phyloP scores from a whole-genome alignment of 495 filamentous ascomycete species.

The Umbilicaria muhlenbergii region DNA sequence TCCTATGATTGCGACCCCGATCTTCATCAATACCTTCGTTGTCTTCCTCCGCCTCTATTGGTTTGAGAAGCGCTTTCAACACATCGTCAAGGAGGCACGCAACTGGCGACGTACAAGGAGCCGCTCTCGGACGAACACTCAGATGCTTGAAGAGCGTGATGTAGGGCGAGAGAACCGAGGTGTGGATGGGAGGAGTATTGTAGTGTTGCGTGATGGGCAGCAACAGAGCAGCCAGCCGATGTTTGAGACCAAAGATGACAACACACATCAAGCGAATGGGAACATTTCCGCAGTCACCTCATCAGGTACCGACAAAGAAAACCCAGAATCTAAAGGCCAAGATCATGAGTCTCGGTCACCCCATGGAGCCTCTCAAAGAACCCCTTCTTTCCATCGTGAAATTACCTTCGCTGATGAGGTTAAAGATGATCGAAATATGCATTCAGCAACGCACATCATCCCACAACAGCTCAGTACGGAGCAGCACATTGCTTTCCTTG shows the following conservation, averaged over 20 bases:
- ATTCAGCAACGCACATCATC: slow-evolving; percentile 19
- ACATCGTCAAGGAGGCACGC: slow-evolving; percentile 48
- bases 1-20: slow-evolving; percentile 67
- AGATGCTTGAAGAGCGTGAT: slow-evolving; percentile 30
- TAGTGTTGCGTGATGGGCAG: slow-evolving; percentile 44
- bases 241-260: no score
- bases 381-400: slow-evolving; percentile 14
- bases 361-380: neutral
- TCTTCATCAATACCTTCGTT: slow-evolving; percentile 74
- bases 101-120: slow-evolving; percentile 37
- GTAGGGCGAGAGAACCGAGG: slow-evolving; percentile 43
- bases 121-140: slow-evolving; percentile 38
- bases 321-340: no score
- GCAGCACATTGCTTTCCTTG: slow-evolving; percentile 72
- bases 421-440: slow-evolving; percentile 20
- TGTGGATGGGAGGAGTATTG: slow-evolving; percentile 56
- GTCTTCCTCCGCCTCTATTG: slow-evolving; percentile 89
- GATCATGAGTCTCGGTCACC: no score
- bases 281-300: slow-evolving; percentile 7
- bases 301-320: slow-evolving; percentile 15
- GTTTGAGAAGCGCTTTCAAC: slow-evolving; percentile 90
- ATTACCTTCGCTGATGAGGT: slow-evolving; percentile 52
- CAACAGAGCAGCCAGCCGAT: no score
- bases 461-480: slow-evolving; percentile 42
- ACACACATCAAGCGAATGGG: no score